Base-by-base conservation (phyloP, 768 basidiomycete genomes). In the Royoungia palumana region DNA sequence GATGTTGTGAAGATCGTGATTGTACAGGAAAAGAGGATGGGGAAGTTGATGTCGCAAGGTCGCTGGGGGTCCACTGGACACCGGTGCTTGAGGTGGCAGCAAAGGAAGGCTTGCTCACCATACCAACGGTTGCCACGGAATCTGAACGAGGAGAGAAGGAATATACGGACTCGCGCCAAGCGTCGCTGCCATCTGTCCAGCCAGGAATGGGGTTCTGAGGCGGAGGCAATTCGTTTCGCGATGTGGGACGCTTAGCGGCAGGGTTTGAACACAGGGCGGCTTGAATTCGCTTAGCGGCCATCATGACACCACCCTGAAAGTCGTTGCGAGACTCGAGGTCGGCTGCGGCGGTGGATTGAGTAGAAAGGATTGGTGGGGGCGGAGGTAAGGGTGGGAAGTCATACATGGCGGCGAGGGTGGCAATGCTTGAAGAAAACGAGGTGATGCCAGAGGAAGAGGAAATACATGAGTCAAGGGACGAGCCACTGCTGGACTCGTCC, bases 81-180 rank as follows among this genome's bases (percentile, higher is more conserved):
- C 73, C 77, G 13, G 59, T 63, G 55, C 79, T 81, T 0, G 81
- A 74, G 17, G 76, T 73, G 13, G 81, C 78, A 32, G 74, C 63
- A 51, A 76, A 78, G 2, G 79, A 73, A 1, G 73, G 61, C 49
- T 70, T 72, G 12, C 54, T 53, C 11, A 55, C 30, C 17, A 50
- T 51, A 24, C 63, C 62, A 44, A 64, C 59, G 16, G 67, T 57
- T 58, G 70, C 61, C 41, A 63, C 63, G 52, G 62, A 50, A 35
- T 68, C 61, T 41, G 72, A 69, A 8, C 75, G 75, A 3, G 75
- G 59, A 3, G 75, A 62, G 50, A 82, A 71, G 44, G 71, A 74
- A 64, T 87, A 87, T 1, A 85, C 75, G 5, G 72, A 70, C 1
- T 81, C 70, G n/a, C 85, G 80, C 85, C 85, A 87, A 0, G 78